Percentiles rank a stretch among this genome's conserved stretches.
phyloP scores from a whole-genome alignment of 306 rosid species.

The Vigna mungo region DNA sequence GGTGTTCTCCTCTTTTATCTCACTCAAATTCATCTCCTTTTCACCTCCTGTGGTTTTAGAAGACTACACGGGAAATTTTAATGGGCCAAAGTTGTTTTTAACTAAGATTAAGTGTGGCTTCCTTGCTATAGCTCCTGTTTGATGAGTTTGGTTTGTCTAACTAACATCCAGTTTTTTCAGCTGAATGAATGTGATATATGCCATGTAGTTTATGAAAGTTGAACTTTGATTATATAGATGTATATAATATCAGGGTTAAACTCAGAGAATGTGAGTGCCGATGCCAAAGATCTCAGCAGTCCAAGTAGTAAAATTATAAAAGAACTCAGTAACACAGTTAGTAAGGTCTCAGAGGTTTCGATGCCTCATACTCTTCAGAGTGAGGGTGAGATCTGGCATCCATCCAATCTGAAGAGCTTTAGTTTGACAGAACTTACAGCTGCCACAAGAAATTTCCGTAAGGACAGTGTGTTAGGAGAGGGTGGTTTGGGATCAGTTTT shows the following conservation, averaged over 20 bases:
- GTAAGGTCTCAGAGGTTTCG: slow-evolving; percentile 42
- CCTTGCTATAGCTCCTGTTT: neutral
- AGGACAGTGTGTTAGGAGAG: slow-evolving; percentile 60
- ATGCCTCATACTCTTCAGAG: slow-evolving; percentile 45
- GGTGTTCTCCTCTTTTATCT: neutral
- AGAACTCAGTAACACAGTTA: slow-evolving; percentile 42
- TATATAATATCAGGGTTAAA: slow-evolving; percentile 50
- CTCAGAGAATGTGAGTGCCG: slow-evolving; percentile 48
- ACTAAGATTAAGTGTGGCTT: neutral
- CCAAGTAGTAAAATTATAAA: slow-evolving; percentile 22
- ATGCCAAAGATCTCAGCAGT: slow-evolving; percentile 40
- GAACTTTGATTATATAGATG: slow-evolving; percentile 7
- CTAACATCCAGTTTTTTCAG: slow-evolving; percentile 31
- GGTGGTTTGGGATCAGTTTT: slow-evolving; percentile 64
- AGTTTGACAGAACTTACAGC: slow-evolving; percentile 54
- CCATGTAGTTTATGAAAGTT: slow-evolving; percentile 12
- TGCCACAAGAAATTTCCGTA: slow-evolving; percentile 69
- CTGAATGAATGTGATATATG: slow-evolving; percentile 16
- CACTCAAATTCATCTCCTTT: slow-evolving; percentile 14
- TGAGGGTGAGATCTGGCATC: slow-evolving; percentile 59
- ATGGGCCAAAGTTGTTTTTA: slow-evolving; percentile 12
- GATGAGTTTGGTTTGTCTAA: slow-evolving; percentile 13
- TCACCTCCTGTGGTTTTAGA: neutral
- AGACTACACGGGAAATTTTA: neutral
- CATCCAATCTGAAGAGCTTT: slow-evolving; percentile 62